Conservation (phyloP, 495 filamentous ascomycete genomes). For the Pseudomonodictys pantanalensis region DNA sequence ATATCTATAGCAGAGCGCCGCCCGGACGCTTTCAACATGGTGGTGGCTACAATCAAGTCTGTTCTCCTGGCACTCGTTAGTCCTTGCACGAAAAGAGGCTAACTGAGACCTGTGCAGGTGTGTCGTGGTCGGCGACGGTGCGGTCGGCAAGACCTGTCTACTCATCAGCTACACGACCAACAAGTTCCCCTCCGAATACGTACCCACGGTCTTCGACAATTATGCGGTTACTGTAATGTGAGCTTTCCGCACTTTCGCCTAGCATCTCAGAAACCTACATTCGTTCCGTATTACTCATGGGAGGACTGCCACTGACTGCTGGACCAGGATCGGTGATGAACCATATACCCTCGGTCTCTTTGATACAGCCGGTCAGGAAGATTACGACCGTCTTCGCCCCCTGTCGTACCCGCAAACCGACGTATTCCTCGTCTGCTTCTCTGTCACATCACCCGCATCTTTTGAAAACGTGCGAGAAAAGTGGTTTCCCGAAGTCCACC, state of each 20-base stretch:
- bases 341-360: slow-evolving; percentile 96
- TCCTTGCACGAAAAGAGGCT: not conserved
- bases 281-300: too few species aligned
- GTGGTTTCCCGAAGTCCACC: slow-evolving; percentile 97
- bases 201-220: slow-evolving; percentile 98
- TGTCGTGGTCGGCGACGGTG: slow-evolving; percentile 98
- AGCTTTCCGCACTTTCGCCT: slow-evolving; percentile 45
- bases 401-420: slow-evolving; percentile 98
- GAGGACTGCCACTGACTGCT: too few species aligned
- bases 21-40: slow-evolving; percentile 17
- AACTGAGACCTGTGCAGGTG: slow-evolving; percentile 56
- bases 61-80: not conserved
- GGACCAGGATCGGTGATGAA: slow-evolving; percentile 99
- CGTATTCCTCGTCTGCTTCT: slow-evolving; percentile 98
- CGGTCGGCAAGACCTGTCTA: slow-evolving; percentile 97
- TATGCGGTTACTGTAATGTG: slow-evolving; percentile 99
- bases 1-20: not conserved
- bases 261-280: not conserved
- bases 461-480: slow-evolving; percentile 99
- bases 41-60: slow-evolving; percentile 34
- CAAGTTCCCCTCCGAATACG: slow-evolving; percentile 99
- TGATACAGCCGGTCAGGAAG: slow-evolving; percentile 98
- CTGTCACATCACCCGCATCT: slow-evolving; percentile 95
- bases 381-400: slow-evolving; percentile 95
- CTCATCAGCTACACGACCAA: slow-evolving; percentile 99